Conservation (phyloP, 2,329 filamentous ascomycete species). For the Microcyclospora pomicola region DNA sequence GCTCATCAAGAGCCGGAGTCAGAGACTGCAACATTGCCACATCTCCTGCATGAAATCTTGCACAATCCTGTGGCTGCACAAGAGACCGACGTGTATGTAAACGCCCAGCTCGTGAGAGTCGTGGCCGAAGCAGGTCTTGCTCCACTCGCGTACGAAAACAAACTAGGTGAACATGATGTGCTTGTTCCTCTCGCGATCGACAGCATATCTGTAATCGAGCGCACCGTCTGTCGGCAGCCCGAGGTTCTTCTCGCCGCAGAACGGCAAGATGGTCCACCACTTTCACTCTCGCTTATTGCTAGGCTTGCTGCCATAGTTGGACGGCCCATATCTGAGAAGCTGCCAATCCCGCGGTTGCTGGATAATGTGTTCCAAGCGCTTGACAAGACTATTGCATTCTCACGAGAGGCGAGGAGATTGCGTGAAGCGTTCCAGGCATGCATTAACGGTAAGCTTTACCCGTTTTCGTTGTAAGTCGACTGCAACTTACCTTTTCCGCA, state of each 20-base stretch:
- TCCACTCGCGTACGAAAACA: slow-evolving; percentile 51
- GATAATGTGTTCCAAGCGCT: slow-evolving; percentile 24
- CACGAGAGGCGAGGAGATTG: slow-evolving; percentile 22
- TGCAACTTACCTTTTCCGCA: slow-evolving; percentile 19
- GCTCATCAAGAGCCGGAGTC: slow-evolving; percentile 37
- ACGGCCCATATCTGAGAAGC: slow-evolving; percentile 25
- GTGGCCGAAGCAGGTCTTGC: slow-evolving; percentile 69
- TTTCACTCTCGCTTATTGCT: slow-evolving; percentile 42
- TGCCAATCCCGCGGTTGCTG: slow-evolving; percentile 30
- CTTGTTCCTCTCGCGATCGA: slow-evolving; percentile 49
- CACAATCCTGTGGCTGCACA: slow-evolving; percentile 31
- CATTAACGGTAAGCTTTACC: slow-evolving; percentile 23
- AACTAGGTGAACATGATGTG: slow-evolving; percentile 45
- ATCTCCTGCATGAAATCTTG: slow-evolving; percentile 53
- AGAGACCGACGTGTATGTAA: slow-evolving; percentile 58
- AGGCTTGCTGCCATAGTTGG: slow-evolving; percentile 37
- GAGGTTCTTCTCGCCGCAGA: slow-evolving; percentile 40
- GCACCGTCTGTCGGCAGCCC: slow-evolving; percentile 63
- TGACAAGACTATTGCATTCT: slow-evolving; percentile 22
- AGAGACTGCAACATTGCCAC: slow-evolving; percentile 51
- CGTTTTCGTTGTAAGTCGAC: slow-evolving; percentile 9
- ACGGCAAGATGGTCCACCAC: slow-evolving; percentile 28
- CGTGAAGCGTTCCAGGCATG: slow-evolving; percentile 27
- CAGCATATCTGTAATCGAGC: slow-evolving; percentile 63
- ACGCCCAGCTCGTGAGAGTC: slow-evolving; percentile 75